These are phyloP conservation scores for Nectriaceae sp. DNA, from an alignment of 2,329 filamentous ascomycete genomes.

Conservation along the genomic window DNA sequence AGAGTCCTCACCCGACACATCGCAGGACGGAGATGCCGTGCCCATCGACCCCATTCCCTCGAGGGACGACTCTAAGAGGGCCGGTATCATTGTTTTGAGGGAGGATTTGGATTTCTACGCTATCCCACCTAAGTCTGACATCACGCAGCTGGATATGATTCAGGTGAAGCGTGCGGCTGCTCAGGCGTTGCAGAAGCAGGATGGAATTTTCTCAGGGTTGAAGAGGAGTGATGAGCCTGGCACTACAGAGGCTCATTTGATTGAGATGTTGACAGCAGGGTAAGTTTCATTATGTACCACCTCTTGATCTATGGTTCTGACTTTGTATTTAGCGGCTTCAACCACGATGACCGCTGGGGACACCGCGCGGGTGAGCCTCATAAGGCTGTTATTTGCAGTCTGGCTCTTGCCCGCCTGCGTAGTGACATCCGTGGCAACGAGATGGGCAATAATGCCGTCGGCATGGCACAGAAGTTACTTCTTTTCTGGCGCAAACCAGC, in stretches of 20 bases:
- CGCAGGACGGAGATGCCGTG: slow-evolving; percentile 62
- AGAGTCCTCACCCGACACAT: slow-evolving; percentile 66
- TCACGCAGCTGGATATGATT: slow-evolving; percentile 88
- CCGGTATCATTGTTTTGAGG: slow-evolving; percentile 93
- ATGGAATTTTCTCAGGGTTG: slow-evolving; percentile 94
- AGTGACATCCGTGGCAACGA: slow-evolving; percentile 87
- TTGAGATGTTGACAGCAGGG: slow-evolving; percentile 99
- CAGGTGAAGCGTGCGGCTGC: slow-evolving; percentile 93
- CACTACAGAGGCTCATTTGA: slow-evolving; percentile 95
- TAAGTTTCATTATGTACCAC: slow-evolving; percentile 48
- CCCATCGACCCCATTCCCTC: slow-evolving; percentile 72
- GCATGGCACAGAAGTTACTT: slow-evolving; percentile 97
- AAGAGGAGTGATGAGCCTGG: slow-evolving; percentile 94
- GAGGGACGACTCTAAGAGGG: slow-evolving; percentile 82
- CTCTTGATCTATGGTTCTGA: not conserved
- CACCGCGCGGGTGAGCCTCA: slow-evolving; percentile 97
- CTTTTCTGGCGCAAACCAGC: slow-evolving; percentile 98
- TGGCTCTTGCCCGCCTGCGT: slow-evolving; percentile 87
- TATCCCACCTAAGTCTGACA: slow-evolving; percentile 84
- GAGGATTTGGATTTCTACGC: slow-evolving; percentile 98
- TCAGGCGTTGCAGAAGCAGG: slow-evolving; percentile 80
- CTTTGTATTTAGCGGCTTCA: slow-evolving; percentile 75
- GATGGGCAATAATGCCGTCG: slow-evolving; percentile 76
- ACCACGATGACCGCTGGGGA: slow-evolving; percentile 93
- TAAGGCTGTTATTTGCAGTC: slow-evolving; percentile 97